A percentile compares a stretch with the other conserved stretches of the same genome.
Evolutionary conservation across 2,329 filamentous ascomycete species (phyloP).

Genomic region (Neoascochyta sp.): DNA sequence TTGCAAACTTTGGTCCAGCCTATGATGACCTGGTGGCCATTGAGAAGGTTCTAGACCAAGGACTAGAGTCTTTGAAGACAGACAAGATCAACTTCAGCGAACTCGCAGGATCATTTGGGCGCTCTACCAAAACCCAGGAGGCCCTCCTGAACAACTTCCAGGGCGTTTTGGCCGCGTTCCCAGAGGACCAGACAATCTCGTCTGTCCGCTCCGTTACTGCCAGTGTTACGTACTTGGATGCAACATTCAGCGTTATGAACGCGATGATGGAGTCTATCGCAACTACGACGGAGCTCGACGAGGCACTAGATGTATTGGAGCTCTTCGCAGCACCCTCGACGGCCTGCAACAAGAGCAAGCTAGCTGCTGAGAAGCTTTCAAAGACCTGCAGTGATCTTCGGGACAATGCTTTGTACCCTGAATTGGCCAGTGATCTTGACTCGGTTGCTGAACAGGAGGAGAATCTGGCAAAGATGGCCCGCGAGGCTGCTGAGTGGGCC

Average conservation of each 20-base stretch:
- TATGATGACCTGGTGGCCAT: constrained; percentile 87
- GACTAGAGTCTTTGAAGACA: constrained; percentile 77
- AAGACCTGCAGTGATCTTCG: constrained; percentile 20
- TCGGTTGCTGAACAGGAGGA: constrained; percentile 21
- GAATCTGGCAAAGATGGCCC: constrained; percentile 13
- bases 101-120: constrained; percentile 75
- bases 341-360: constrained; percentile 12
- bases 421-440: constrained; percentile 17
- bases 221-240: constrained; percentile 18
- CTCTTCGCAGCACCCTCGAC: constrained; percentile 15
- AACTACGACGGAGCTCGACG: constrained; percentile 5
- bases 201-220: constrained; percentile 18
- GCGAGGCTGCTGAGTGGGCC: constrained; percentile 9
- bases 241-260: constrained; percentile 15
- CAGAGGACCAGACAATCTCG: constrained; percentile 27
- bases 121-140: constrained; percentile 24
- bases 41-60: constrained; percentile 80
- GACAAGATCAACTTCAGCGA: constrained; percentile 84
- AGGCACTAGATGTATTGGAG: constrained; percentile 41
- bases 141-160: constrained; percentile 14
- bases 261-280: constrained; percentile 10
- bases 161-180: constrained; percentile 13
- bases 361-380: constrained; percentile 19
- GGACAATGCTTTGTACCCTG: constrained; percentile 27
- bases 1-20: constrained; percentile 73